phyloP scores from a whole-genome alignment of 805 yeast genomes.

The Clavispora santaluciae region DNA sequence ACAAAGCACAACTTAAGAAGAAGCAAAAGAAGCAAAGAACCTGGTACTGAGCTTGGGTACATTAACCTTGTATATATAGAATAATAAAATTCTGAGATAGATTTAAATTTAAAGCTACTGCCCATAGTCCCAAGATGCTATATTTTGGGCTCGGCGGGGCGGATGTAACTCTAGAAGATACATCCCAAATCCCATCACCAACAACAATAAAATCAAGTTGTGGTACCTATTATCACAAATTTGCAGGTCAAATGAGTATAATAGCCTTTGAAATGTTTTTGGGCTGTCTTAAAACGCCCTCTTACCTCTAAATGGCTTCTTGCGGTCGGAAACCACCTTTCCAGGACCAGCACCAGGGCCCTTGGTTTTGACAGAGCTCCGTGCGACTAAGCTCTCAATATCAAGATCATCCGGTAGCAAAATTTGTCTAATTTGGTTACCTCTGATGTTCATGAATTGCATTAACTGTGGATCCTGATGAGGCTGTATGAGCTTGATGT shows the following conservation, averaged over 20 bases:
- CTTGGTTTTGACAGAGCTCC: slow-evolving; percentile 39
- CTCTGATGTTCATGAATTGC: slow-evolving; percentile 81
- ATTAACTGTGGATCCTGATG: slow-evolving; percentile 64
- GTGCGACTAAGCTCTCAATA: slow-evolving; percentile 57
- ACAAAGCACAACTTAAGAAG: slow-evolving; percentile 36
- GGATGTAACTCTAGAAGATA: too few species aligned
- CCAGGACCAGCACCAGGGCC: slow-evolving; percentile 44
- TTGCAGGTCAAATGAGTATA: too few species aligned
- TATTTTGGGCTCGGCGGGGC: neutral
- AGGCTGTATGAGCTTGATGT: slow-evolving; percentile 71
- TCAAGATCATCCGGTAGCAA: slow-evolving; percentile 83
- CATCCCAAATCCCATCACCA: too few species aligned
- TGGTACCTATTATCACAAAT: too few species aligned
- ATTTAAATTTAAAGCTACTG: neutral
- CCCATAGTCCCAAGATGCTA: neutral
- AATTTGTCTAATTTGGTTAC: slow-evolving; percentile 81
- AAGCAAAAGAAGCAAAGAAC: slow-evolving; percentile 30
- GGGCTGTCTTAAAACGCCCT: slow-evolving; percentile 11
- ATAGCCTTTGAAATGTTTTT: too few species aligned
- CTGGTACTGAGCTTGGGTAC: slow-evolving; percentile 23
- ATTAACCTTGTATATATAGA: neutral
- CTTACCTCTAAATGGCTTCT: slow-evolving; percentile 13
- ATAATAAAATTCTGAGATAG: neutral
- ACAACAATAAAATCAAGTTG: too few species aligned
- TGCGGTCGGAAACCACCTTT: slow-evolving; percentile 12